Percentiles rank a stretch among this genome's conserved stretches.
These are phyloP conservation scores for Pseudocercospora eumusae DNA, from an alignment of 2,329 filamentous ascomycete genomes.

Conservation along the genomic window DNA sequence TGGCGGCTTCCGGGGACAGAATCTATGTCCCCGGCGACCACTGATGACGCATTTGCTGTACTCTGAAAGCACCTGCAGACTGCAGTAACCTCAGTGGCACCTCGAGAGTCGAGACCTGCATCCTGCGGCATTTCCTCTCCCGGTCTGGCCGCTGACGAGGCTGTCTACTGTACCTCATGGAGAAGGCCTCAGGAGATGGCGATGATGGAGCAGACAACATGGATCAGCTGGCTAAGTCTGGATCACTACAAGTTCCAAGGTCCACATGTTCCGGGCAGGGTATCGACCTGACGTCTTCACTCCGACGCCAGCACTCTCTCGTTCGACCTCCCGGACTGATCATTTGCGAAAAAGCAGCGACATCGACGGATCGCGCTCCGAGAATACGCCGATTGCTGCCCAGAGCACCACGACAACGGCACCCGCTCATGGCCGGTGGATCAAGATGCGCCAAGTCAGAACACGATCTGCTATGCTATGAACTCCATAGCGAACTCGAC, in stretches of 20 bases:
- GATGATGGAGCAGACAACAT: not conserved
- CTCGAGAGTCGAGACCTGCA: not conserved
- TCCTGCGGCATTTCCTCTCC: not conserved
- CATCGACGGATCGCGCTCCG: not conserved
- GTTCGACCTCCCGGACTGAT: not conserved
- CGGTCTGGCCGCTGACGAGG: not conserved
- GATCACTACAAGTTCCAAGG: not conserved
- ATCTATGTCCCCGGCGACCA: not conserved
- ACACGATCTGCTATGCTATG: no score
- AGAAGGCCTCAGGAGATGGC: not conserved
- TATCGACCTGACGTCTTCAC: not conserved
- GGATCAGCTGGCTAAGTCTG: not conserved
- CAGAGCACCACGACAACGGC: no score
- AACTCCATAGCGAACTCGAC: no score
- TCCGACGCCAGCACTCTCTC: not conserved
- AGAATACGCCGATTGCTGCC: not conserved
- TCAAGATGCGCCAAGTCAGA: no score
- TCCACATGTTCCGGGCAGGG: not conserved
- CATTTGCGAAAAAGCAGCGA: not conserved
- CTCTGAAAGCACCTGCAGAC: not conserved
- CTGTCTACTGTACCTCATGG: not conserved
- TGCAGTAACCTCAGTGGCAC: not conserved
- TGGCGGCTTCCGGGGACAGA: not conserved
- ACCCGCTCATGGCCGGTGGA: no score
- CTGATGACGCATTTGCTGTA: not conserved